Conservation (phyloP, 2,329 filamentous ascomycete species). For the Penicillium oxalicum region DNA sequence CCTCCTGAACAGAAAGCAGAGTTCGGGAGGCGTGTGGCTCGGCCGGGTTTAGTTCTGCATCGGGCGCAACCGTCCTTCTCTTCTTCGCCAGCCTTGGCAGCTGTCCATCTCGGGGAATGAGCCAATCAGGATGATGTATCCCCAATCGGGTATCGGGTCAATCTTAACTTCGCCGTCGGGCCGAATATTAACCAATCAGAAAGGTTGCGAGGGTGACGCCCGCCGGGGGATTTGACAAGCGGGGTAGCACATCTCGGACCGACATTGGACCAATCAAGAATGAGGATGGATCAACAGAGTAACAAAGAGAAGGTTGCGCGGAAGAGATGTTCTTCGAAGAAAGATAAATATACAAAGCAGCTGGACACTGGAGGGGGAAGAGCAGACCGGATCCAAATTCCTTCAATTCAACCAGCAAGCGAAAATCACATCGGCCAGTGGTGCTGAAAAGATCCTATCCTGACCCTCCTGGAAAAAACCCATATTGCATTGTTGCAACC, state of each 20-base stretch:
- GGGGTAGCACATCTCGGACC: constrained; percentile 11
- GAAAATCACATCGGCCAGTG: too few species aligned
- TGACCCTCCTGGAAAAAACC: too few species aligned
- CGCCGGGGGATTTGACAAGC: not conserved
- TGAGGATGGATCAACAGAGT: not conserved
- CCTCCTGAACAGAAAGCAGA: too few species aligned
- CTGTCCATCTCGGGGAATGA: too few species aligned
- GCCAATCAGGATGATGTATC: too few species aligned
- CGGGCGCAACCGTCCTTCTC: too few species aligned
- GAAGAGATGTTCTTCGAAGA: not conserved
- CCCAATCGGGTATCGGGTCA: not conserved
- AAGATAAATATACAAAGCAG: too few species aligned
- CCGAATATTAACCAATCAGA: not conserved
- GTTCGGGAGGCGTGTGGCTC: too few species aligned
- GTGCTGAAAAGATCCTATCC: too few species aligned
- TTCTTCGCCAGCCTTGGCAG: not conserved
- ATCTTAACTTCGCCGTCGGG: not conserved
- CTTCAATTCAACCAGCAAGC: not conserved
- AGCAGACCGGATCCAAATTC: too few species aligned
- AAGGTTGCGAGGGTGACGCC: not conserved
- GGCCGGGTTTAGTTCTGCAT: too few species aligned
- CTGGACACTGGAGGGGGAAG: too few species aligned
- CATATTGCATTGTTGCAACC: not conserved
- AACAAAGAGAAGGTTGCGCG: constrained; percentile 4
- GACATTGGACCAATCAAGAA: constrained; percentile 8